Percentiles rank a stretch among this genome's conserved stretches.
phyloP scores from a whole-genome alignment of 179 eudicot species.

The Carnegiea gigantea region DNA sequence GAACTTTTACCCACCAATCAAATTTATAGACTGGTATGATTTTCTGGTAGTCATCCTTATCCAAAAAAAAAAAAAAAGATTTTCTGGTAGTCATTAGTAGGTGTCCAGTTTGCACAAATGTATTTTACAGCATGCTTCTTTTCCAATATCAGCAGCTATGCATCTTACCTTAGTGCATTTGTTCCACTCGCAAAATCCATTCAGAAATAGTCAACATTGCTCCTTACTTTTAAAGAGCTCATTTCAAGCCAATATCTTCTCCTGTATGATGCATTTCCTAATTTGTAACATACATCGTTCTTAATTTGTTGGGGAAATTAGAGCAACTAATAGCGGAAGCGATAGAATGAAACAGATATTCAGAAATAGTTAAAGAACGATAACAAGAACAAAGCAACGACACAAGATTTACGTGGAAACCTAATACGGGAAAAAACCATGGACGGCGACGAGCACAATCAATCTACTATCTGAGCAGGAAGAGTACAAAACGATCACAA shows the following conservation, averaged over 20 bases:
- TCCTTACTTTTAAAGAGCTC: neutral
- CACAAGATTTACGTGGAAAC: too few relatives aligned
- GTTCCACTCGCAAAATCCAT: neutral
- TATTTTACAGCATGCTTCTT: neutral
- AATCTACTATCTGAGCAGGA: too few relatives aligned
- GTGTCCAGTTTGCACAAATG: neutral
- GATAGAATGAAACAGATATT: too few relatives aligned
- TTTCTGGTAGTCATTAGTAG: neutral
- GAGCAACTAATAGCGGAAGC: too few relatives aligned
- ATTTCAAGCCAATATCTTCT: neutral
- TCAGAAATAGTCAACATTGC: neutral
- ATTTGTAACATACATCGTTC: neutral
- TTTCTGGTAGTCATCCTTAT: too few relatives aligned
- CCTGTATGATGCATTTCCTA: neutral
- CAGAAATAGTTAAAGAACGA: too few relatives aligned
- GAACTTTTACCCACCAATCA: neutral
- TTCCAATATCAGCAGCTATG: neutral
- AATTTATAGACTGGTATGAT: neutral
- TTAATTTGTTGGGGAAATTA: too few relatives aligned
- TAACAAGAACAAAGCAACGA: too few relatives aligned
- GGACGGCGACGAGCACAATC: too few relatives aligned
- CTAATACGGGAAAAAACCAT: too few relatives aligned
- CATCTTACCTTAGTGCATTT: neutral
- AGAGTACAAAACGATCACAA: too few relatives aligned
- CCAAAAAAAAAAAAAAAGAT: neutral